Evolutionary conservation across 805 yeast genomes (phyloP), one percentile per base, ranked within the genome.

Genomic region (Candida jianshihensis): DNA sequence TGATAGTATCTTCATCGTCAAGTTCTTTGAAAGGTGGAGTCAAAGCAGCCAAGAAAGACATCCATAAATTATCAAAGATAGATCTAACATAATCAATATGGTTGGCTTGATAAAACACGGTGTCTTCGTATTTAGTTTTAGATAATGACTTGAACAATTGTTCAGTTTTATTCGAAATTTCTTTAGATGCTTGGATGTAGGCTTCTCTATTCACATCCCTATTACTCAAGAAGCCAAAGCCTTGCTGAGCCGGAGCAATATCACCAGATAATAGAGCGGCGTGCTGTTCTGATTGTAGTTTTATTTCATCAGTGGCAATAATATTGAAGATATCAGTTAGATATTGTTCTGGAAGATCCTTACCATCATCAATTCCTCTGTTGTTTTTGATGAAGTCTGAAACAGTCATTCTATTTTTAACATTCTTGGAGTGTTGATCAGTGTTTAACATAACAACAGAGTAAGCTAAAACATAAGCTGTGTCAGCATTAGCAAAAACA

Each of bases 31-130:
- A 88, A 6, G 96, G 95, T 4, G 94, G 90, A 0, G 97, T 88
- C 34, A 92, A 68, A 1, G 95, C 97, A 6, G 97, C 97, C 46
- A 92, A 68, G 33, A 92, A 75, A 0, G 97, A 87, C 96, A 94
- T 89, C 99, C 99, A 92, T 30, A 84, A 64, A 14, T 86, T 86
- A 50, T 90, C 96, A 61, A 92, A 90, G 54, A 94, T 85, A 1
- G 97, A 89, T 54, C 75, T 81, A 13, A 90, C 95, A 55, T 90
- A 96, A 48, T 87, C 94, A 13, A 84, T 75, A 51, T 84, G 90
- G 2, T 88, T 75, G 0, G 97, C 97, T 15, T 80, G 75, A 57
- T 86, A 85, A 54, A 79, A 89, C 1, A 75, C 69, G 21, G 66
- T 61, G 30, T 66, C 70, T 35, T 60, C 64, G 13, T 57, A 47